Evolutionary conservation across 768 basidiomycete genomes (phyloP).

Genomic region (Termitomyces sp.): DNA sequence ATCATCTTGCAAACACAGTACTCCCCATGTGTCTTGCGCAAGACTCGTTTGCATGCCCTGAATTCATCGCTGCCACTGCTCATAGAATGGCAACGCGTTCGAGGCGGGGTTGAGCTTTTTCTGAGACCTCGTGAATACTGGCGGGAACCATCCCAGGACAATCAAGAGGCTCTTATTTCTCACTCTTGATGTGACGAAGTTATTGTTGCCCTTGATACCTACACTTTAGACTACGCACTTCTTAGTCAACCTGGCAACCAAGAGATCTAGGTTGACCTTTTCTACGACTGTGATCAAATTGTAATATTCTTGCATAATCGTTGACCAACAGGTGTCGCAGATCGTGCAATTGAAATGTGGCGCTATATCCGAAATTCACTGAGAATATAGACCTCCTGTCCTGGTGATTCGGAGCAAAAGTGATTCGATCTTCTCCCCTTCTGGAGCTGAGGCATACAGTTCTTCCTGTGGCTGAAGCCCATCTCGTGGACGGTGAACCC

Average conservation of each 20-base stretch:
- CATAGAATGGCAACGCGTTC: conserved; percentile 50
- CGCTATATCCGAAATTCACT: conserved; percentile 42
- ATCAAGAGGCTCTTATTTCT: conserved; percentile 21
- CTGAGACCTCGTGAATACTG: conserved; percentile 36
- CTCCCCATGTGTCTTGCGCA: neutral
- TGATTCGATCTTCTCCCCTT: conserved; percentile 39
- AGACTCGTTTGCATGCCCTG: conserved; percentile 39
- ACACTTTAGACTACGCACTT: conserved; percentile 37
- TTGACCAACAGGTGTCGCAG: conserved; percentile 17
- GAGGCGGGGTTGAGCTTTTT: conserved; percentile 39
- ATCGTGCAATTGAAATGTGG: conserved; percentile 39
- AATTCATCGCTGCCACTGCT: conserved; percentile 39
- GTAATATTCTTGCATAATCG: neutral
- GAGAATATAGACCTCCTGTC: conserved; percentile 33
- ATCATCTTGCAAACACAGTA: neutral
- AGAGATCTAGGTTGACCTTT: conserved; percentile 42
- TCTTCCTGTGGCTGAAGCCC: conserved; percentile 31
- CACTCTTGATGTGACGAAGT: conserved; percentile 30
- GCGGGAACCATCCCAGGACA: conserved; percentile 23
- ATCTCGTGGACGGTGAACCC: conserved; percentile 41
- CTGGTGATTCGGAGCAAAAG: conserved; percentile 48
- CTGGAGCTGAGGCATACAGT: conserved; percentile 43
- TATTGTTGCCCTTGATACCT: conserved; percentile 33
- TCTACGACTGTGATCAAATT: conserved; percentile 23
- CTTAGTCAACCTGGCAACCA: conserved; percentile 33